Evolutionary conservation across 2,329 filamentous ascomycete genomes (phyloP), one percentile per base, ranked within the genome.

Genomic region (Botrytis aclada): DNA sequence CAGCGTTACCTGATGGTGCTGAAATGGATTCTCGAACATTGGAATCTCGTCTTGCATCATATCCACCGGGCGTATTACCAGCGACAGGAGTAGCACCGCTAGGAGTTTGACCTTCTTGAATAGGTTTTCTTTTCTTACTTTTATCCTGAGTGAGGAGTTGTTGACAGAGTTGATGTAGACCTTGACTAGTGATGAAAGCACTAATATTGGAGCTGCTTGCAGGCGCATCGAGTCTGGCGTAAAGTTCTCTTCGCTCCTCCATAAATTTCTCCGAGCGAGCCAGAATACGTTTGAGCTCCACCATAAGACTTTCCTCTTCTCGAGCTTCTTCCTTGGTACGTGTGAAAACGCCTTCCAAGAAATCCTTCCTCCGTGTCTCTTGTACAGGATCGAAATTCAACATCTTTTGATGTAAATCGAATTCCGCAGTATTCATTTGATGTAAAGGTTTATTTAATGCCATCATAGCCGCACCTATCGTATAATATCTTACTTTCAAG

Each of bases 201-300:
- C 87, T 88, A 74, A 93, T 93, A 78, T 93, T 92, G 73, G 86
- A 85, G 67, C 84, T 91, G 82, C 84, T 92, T 84, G 78, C 86
- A 0, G 95, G 95, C 75, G 94, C 93, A 80, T 98, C 95, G 18
- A 99, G 90, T 70, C 95, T 89, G 75, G 90, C 89, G 83, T 95
- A 97, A 62, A 97, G 88, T 81, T 97, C 95, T 77, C 91, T 90
- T 71, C 96, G 92, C 80, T 98, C 94, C 77, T 93, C 91, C 80
- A 97, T 93, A 80, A 98, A 92, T 73, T 90, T 90, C 77, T 96
- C 93, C 76, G 95, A 93, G 74, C 94, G 90, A 75, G 93, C 91
- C 79, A 97, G 89, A 77, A 99, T 98, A 74, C 96, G 92, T 80
- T 97, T 94, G 72, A 99, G 89, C 81, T 99, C 96, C 73, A 95